Evolutionary conservation across 345 rosid species (phyloP), one percentile per base, ranked within the genome.

Genomic region (Syzygium aqueum): DNA sequence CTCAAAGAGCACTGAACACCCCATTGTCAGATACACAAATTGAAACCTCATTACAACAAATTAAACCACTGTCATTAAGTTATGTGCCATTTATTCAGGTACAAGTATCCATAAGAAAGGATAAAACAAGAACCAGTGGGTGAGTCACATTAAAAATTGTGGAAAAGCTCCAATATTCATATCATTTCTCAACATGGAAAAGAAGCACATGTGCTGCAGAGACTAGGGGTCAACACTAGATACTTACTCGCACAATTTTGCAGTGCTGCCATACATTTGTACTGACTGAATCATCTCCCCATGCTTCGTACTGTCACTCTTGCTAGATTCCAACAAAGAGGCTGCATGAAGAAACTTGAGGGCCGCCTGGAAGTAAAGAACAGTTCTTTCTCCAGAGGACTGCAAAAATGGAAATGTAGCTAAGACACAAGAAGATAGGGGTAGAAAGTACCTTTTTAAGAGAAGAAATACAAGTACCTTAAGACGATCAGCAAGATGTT

Each of bases 211-310:
- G 14, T 19, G 16, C 27, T 86, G 77, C 85, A 52, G 28, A 80
- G 84, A 17, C 30, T 22, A 30, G 43, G 78, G 53, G 28, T 22
- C 59, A 43, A 46, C 51, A 54, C 21, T 43, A 85, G 33, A 85
- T 63, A 93, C 95, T 96, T 95, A 98, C 99, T 96, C 97, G 98
- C 94, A 98, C 84, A 98, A 95, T 87, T 96, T 94, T 78, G 98
- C 99, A 30, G 99, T 98, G 92, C 95, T 96, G 73, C 93, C 89
- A 89, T 96, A 98, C 37, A 94, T 93, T 87, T 92, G 91, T 90
- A 91, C 84, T 51, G 97, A 92, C 85, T 92, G 98, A 86, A 90
- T 87, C 92, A 92, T 91, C 88, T 96, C 99, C 84, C 94, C 96
- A 85, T 92, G 93, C 91, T 94, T 97, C 85, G 93, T 90, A 90